Conservation (phyloP, 106 monocot genomes). For the Dendrobium officinale region DNA sequence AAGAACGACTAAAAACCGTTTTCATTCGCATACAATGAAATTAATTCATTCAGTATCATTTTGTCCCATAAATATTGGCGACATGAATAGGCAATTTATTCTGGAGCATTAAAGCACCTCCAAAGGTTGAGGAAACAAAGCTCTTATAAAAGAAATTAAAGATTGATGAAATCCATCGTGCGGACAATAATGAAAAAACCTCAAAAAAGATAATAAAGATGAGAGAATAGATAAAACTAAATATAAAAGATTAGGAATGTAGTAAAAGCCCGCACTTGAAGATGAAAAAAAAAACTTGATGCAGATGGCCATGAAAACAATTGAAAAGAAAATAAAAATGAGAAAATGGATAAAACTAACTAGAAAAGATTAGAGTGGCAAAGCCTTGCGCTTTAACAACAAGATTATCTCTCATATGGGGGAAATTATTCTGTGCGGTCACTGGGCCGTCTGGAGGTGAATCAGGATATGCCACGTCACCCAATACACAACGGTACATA, state of each 20-base stretch:
- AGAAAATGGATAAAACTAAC: background rate
- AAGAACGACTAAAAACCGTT: background rate
- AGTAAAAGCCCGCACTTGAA: too few relatives aligned
- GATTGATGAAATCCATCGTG: background rate
- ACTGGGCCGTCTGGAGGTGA: too few relatives aligned
- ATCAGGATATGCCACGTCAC: too few relatives aligned
- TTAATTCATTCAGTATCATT: background rate
- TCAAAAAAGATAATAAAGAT: background rate
- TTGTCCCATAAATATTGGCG: background rate
- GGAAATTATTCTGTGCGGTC: too few relatives aligned
- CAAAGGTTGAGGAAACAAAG: background rate
- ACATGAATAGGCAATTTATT: background rate
- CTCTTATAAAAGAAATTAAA: background rate
- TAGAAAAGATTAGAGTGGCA: background rate
- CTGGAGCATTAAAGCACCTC: background rate
- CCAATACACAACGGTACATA: too few relatives aligned
- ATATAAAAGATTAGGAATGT: background rate
- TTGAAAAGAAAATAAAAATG: background rate
- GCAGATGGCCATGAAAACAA: background rate
- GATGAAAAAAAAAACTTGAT: background rate
- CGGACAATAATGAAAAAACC: background rate
- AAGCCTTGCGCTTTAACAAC: background rate
- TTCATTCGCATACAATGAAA: background rate
- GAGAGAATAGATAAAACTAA: background rate
- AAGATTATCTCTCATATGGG: background rate